A percentile compares a stretch with the other conserved stretches of the same genome.
Conservation (phyloP, 345 rosid genomes). For the Salix udensis region DNA sequence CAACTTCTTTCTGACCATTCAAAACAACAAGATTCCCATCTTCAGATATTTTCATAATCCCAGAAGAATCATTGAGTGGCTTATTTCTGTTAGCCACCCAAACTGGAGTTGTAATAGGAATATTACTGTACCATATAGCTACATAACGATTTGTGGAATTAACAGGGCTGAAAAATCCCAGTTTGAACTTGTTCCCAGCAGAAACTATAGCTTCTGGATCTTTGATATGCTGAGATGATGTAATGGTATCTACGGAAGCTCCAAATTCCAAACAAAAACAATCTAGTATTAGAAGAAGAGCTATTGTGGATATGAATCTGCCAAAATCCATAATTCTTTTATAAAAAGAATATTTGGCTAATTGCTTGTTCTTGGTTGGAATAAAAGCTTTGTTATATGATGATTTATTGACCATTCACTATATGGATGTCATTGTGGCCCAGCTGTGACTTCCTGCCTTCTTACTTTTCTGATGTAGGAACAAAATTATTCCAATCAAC, state of each 20-base stretch:
- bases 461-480: too few species aligned
- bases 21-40: conserved; percentile 45
- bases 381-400: too few species aligned
- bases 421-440: too few species aligned
- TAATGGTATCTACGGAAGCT: not conserved
- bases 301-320: too few species aligned
- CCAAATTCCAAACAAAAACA: not conserved
- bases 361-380: too few species aligned
- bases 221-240: conserved; percentile 1
- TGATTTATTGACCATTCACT: too few species aligned
- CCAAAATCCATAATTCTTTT: too few species aligned
- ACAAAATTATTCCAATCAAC: too few species aligned
- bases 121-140: conserved; percentile 5
- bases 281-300: too few species aligned
- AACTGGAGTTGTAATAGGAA: not conserved
- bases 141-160: conserved; percentile 4
- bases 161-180: conserved; percentile 17
- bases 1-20: conserved; percentile 26
- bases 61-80: conserved; percentile 30
- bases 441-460: too few species aligned
- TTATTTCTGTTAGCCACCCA: conserved; percentile 15
- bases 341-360: too few species aligned
- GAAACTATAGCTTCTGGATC: conserved; percentile 7
- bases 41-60: conserved; percentile 14
- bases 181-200: not conserved